Evolutionary conservation across 2,329 filamentous ascomycete species (phyloP).

Genomic region (Penicillium sp.): DNA sequence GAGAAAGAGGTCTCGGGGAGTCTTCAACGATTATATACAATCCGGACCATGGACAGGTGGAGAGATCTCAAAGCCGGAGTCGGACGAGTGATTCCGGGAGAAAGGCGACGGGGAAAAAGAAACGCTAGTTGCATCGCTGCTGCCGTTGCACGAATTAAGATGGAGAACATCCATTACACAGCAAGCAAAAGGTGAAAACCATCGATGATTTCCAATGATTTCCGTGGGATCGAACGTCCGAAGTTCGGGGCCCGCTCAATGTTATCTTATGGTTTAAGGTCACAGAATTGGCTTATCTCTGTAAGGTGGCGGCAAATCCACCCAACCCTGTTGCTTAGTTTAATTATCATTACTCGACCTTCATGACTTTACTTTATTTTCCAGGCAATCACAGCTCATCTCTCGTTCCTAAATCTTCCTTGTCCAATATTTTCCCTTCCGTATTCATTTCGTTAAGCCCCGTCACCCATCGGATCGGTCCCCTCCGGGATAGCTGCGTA

Average conservation of each 20-base stretch:
- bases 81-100: slow-evolving; percentile 28
- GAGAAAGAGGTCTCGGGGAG: slow-evolving; percentile 13
- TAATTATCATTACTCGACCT: slow-evolving; percentile 1
- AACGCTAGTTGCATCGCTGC: slow-evolving; percentile 8
- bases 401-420: slow-evolving; percentile 8
- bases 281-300: slow-evolving; percentile 38
- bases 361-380: slow-evolving; percentile 15
- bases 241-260: slow-evolving; percentile 30
- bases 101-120: slow-evolving; percentile 8
- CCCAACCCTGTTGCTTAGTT: slow-evolving; percentile 6
- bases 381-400: slow-evolving; percentile 16
- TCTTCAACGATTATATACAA: slow-evolving; percentile 26
- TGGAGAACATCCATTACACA: not conserved
- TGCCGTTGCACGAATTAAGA: slow-evolving; percentile 14
- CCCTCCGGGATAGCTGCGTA: slow-evolving; percentile 16
- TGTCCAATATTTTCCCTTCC: slow-evolving; percentile 12
- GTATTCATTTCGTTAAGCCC: slow-evolving; percentile 19
- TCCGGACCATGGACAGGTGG: slow-evolving; percentile 41
- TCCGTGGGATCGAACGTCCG: slow-evolving; percentile 28
- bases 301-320: slow-evolving; percentile 18
- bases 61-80: slow-evolving; percentile 28
- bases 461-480: slow-evolving; percentile 16
- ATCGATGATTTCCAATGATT: slow-evolving; percentile 7
- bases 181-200: slow-evolving; percentile 1
- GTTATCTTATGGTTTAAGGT: slow-evolving; percentile 38